phyloP scores from a whole-genome alignment of 106 monocot species.

The Acorus calamus region DNA sequence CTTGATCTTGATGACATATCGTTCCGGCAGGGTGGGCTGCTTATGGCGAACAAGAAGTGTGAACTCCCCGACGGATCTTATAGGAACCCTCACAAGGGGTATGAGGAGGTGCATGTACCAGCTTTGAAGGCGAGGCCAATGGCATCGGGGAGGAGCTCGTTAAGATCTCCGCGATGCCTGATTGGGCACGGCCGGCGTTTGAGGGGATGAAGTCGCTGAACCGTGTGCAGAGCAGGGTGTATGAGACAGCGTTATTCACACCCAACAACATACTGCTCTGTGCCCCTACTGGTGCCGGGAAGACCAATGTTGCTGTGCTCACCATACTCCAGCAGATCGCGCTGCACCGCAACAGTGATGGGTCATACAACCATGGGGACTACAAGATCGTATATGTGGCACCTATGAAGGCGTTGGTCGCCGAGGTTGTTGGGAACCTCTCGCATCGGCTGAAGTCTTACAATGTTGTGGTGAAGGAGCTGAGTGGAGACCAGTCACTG shows the following conservation, averaged over 20 bases:
- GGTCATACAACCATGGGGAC: slow-evolving; percentile 44
- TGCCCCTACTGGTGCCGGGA: slow-evolving; percentile 94
- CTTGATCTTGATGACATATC: slow-evolving; percentile 79
- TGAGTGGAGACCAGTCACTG: slow-evolving; percentile 86
- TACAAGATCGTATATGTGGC: slow-evolving; percentile 96
- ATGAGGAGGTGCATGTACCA: slow-evolving; percentile 90
- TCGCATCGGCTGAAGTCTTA: slow-evolving; percentile 67
- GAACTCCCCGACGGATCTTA: slow-evolving; percentile 69
- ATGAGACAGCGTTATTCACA: slow-evolving; percentile 60
- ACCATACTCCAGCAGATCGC: slow-evolving; percentile 85
- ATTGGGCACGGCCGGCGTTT: slow-evolving; percentile 86
- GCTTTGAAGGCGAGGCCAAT: slow-evolving; percentile 60
- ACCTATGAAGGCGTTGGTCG: slow-evolving; percentile 98
- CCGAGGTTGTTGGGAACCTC: slow-evolving; percentile 88
- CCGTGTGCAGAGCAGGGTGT: slow-evolving; percentile 82
- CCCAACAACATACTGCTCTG: slow-evolving; percentile 83
- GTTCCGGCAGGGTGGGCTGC: slow-evolving; percentile 75
- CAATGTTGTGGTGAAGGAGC: slow-evolving; percentile 70
- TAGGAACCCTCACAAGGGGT: slow-evolving; percentile 80
- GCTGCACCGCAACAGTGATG: slow-evolving; percentile 53
- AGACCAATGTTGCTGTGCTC: slow-evolving; percentile 94
- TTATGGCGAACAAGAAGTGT: slow-evolving; percentile 91
- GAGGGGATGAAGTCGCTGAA: slow-evolving; percentile 88
- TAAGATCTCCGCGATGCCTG: slow-evolving; percentile 72
- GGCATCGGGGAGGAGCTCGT: slow-evolving; percentile 54